A percentile compares a stretch with the other conserved stretches of the same genome.
Conservation (phyloP, 192 early-diverging fungal genomes). For the Lobulomyces angularis region DNA sequence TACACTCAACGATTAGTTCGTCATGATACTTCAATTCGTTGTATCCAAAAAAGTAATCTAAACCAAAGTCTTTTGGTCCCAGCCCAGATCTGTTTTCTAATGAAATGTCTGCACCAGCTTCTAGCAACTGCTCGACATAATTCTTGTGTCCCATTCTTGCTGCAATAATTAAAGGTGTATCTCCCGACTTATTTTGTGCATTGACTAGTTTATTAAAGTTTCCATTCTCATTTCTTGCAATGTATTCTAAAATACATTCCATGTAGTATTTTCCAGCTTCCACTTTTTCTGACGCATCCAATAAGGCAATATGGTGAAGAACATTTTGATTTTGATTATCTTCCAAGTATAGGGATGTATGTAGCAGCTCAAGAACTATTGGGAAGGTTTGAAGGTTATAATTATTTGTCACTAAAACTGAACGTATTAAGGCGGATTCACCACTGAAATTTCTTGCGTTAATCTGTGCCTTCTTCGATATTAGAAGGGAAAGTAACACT, state of each 20-base stretch:
- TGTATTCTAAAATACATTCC: constrained; percentile 65
- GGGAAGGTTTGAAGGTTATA: constrained; percentile 72
- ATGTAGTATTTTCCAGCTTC: constrained; percentile 77
- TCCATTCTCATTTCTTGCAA: constrained; percentile 32
- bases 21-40: too few species aligned
- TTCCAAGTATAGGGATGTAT: constrained; percentile 56
- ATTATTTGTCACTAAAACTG: constrained; percentile 76
- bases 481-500: constrained; percentile 58
- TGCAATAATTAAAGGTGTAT: constrained; percentile 78
- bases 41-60: too few species aligned
- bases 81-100: constrained; percentile 68
- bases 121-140: constrained; percentile 54
- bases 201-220: constrained; percentile 41
- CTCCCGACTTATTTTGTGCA: constrained; percentile 53
- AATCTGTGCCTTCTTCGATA: constrained; percentile 63
- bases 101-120: constrained; percentile 58
- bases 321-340: constrained; percentile 77
- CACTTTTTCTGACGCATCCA: constrained; percentile 52
- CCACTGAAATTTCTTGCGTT: constrained; percentile 61
- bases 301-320: constrained; percentile 77
- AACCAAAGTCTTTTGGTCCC: constrained; percentile 60
- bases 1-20: too few species aligned
- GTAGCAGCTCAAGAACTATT: constrained; percentile 56
- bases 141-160: constrained; percentile 69
- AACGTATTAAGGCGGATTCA: constrained; percentile 79